Evolutionary conservation across 768 basidiomycete species (phyloP).

Genomic region (Tremella fuciformis): DNA sequence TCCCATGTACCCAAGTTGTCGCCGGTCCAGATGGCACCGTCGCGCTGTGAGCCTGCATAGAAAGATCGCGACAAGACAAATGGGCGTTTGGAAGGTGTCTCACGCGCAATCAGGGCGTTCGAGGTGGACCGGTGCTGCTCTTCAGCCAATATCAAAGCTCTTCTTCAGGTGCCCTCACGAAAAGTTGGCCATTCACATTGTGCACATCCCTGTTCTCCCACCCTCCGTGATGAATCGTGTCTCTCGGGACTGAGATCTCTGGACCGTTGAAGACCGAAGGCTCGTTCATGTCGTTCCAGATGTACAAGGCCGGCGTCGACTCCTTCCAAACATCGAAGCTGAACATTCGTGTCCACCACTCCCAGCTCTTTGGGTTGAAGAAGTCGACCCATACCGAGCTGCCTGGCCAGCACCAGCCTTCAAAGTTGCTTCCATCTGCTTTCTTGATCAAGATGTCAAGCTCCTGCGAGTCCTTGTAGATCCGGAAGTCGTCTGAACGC

Average conservation of each 20-base stretch:
- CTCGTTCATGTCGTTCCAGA: conserved; percentile 99
- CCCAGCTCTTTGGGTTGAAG: conserved; percentile 85
- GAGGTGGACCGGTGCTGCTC: conserved; percentile 56
- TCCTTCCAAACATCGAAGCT: conserved; percentile 58
- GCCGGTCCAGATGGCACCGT: conserved; percentile 98
- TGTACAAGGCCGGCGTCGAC: conserved; percentile 75
- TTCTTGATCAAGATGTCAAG: conserved; percentile 78
- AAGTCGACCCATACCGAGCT: conserved; percentile 96
- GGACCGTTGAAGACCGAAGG: conserved; percentile 99
- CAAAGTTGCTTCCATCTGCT: conserved; percentile 69
- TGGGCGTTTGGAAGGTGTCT: conserved; percentile 72
- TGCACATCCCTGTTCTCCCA: conserved; percentile 99
- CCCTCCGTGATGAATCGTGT: conserved; percentile 79
- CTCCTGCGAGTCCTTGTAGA: conserved; percentile 79
- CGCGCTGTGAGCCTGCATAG: conserved; percentile 91
- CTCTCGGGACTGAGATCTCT: conserved; percentile 79
- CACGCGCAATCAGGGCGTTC: conserved; percentile 72
- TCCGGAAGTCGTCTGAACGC: conserved; percentile 71
- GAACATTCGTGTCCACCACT: conserved; percentile 87
- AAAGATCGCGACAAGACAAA: conserved; percentile 95
- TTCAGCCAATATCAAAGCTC: background rate
- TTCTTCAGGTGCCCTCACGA: conserved; percentile 45
- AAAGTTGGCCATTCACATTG: conserved; percentile 95
- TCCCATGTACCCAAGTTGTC: conserved; percentile 97
- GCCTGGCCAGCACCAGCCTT: conserved; percentile 99